These are phyloP conservation scores for Scenedesmus sp. DNA, from an alignment of 163 green algal genomes.

Conservation along the genomic window DNA sequence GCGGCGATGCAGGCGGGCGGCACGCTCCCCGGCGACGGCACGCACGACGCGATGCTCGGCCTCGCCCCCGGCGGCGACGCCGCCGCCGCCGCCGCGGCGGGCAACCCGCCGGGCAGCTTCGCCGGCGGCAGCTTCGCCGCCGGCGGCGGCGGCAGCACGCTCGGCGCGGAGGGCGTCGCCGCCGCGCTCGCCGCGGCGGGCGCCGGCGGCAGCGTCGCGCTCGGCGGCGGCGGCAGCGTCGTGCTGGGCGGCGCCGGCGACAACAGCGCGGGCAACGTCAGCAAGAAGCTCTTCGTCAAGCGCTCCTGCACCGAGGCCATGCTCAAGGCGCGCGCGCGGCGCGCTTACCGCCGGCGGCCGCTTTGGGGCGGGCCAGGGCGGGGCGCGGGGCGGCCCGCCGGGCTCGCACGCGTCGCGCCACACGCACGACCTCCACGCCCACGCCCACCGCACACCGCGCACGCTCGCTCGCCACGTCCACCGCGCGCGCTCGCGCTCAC, in stretches of 20 bases:
- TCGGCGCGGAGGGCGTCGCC: background rate
- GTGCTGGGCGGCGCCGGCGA: background rate
- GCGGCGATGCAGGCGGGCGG: background rate
- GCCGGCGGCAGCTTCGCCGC: background rate
- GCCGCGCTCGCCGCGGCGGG: background rate
- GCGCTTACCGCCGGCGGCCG: too few species aligned
- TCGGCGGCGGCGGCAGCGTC: constrained; percentile 10
- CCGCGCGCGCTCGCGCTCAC: too few species aligned
- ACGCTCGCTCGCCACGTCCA: too few species aligned
- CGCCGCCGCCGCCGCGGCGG: background rate
- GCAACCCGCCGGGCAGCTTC: constrained; percentile 8
- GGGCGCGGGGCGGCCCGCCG: background rate
- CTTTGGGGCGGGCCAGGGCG: too few species aligned
- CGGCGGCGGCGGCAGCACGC: background rate
- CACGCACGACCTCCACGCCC: too few species aligned
- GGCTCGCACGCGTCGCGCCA: background rate
- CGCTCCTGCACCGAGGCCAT: constrained; percentile 70
- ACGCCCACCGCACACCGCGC: too few species aligned
- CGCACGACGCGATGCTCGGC: background rate
- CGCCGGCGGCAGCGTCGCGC: background rate
- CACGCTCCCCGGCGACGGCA: background rate
- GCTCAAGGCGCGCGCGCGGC: constrained; percentile 53
- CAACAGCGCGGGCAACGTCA: constrained; percentile 25
- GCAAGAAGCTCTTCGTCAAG: constrained; percentile 64
- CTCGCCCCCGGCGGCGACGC: background rate